Conservation (phyloP, 1,284 basidiomycete genomes). For the Cerioporus squamosus region DNA sequence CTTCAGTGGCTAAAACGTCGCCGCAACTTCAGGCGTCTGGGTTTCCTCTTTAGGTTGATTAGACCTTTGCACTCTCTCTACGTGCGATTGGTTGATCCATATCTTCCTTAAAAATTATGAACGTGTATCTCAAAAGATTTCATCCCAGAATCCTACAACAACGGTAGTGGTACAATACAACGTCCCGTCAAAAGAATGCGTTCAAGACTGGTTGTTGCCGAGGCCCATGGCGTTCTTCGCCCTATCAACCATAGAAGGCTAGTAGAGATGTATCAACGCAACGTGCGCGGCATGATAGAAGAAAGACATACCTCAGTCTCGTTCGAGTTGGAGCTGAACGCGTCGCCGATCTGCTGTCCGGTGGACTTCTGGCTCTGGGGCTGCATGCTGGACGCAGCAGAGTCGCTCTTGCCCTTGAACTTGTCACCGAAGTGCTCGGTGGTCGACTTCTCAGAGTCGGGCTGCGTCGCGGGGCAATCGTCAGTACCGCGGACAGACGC, state of each 20-base stretch:
- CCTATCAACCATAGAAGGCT: conserved; percentile 32
- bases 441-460: conserved; percentile 42
- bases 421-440: conserved; percentile 42
- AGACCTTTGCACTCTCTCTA: too few relatives aligned
- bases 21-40: too few relatives aligned
- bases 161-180: too few relatives aligned
- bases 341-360: conserved; percentile 39
- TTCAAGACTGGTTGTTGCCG: too few relatives aligned
- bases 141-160: too few relatives aligned
- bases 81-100: too few relatives aligned
- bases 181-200: too few relatives aligned
- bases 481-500: neutral
- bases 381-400: conserved; percentile 38
- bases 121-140: too few relatives aligned
- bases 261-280: neutral
- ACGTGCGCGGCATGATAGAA: too few relatives aligned
- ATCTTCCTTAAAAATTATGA: too few relatives aligned
- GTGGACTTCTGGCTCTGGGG: conserved; percentile 52
- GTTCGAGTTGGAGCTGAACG: conserved; percentile 45
- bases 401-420: conserved; percentile 40
- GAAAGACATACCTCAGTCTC: conserved; percentile 26
- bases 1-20: too few relatives aligned
- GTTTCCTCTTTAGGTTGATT: too few relatives aligned
- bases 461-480: conserved; percentile 12
- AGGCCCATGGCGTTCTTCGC: conserved; percentile 33